Evolutionary conservation across 1,139 yeast genomes (phyloP).

Genomic region (Magnusiomyces ingens): DNA sequence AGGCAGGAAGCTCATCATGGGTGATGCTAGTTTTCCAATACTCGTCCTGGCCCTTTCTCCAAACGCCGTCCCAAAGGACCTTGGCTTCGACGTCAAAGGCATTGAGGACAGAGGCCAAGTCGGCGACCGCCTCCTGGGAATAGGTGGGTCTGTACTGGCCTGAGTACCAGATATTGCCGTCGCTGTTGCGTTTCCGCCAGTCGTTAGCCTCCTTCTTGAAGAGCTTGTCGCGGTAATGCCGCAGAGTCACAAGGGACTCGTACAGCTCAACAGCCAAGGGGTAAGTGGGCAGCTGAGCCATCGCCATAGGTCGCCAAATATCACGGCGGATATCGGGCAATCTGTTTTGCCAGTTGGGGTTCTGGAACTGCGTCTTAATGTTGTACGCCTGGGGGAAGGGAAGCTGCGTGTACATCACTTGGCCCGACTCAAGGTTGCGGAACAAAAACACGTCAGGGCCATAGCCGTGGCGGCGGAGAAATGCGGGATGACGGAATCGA

Average conservation of each 20-base stretch:
- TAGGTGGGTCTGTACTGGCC: constrained; percentile 87
- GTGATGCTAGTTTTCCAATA: constrained; percentile 49
- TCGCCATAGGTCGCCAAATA: constrained; percentile 88
- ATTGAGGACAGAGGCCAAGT: constrained; percentile 63
- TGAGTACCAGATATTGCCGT: constrained; percentile 73
- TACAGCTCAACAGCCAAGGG: constrained; percentile 68
- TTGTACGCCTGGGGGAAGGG: constrained; percentile 57
- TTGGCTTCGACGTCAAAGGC: constrained; percentile 45
- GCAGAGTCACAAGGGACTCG: constrained; percentile 64
- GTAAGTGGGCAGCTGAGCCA: constrained; percentile 60
- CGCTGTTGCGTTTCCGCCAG: constrained; percentile 65
- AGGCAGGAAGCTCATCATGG: constrained; percentile 54
- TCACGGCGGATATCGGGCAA: constrained; percentile 72
- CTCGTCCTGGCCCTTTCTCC: constrained; percentile 75
- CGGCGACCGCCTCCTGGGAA: constrained; percentile 89
- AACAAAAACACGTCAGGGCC: constrained; percentile 82
- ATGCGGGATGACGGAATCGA: constrained; percentile 31
- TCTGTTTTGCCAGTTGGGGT: constrained; percentile 87
- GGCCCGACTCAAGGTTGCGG: constrained; percentile 83
- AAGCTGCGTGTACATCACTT: constrained; percentile 80
- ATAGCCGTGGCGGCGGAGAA: constrained; percentile 48
- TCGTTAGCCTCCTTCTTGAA: constrained; percentile 55
- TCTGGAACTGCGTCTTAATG: constrained; percentile 55
- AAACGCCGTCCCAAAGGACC: constrained; percentile 73
- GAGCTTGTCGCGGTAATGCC: constrained; percentile 61